phyloP scores from a whole-genome alignment of 495 filamentous ascomycete species.

The Neurospora sp. region DNA sequence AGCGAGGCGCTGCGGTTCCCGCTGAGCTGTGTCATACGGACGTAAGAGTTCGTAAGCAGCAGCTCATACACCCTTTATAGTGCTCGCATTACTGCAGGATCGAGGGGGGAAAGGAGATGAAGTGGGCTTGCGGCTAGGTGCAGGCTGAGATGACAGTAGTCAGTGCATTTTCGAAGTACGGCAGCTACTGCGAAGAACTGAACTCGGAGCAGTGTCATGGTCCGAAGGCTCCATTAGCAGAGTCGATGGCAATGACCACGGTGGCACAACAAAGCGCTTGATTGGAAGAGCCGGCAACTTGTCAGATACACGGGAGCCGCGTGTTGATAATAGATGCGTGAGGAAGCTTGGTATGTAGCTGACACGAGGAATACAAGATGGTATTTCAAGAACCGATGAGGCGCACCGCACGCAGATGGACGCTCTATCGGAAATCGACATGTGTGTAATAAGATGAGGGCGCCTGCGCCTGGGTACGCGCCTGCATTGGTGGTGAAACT shows the following conservation, averaged over 20 bases:
- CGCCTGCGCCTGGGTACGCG: background rate
- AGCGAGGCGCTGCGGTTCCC: background rate
- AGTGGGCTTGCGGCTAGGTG: conserved; percentile 19
- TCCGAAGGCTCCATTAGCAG: background rate
- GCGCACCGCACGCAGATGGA: background rate
- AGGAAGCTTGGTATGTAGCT: background rate
- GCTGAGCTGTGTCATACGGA: conserved; percentile 14
- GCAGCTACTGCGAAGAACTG: background rate
- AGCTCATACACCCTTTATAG: conserved; percentile 3
- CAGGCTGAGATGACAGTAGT: conserved; percentile 7
- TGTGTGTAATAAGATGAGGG: background rate
- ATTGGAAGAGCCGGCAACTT: background rate
- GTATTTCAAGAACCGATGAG: conserved; percentile 10
- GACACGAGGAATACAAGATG: background rate
- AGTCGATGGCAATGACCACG: background rate
- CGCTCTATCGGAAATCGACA: background rate
- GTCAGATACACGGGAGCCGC: background rate
- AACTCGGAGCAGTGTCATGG: background rate
- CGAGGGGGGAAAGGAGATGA: conserved; percentile 19
- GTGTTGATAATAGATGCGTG: background rate
- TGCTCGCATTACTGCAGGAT: conserved; percentile 27
- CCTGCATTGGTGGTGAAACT: conserved; percentile 4
- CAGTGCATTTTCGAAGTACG: background rate
- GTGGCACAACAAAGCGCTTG: background rate
- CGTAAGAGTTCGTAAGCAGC: conserved; percentile 18